A percentile compares a stretch with the other conserved stretches of the same genome.
Conservation (phyloP, 2,329 filamentous ascomycete genomes). For the Sarocladium kiliense region DNA sequence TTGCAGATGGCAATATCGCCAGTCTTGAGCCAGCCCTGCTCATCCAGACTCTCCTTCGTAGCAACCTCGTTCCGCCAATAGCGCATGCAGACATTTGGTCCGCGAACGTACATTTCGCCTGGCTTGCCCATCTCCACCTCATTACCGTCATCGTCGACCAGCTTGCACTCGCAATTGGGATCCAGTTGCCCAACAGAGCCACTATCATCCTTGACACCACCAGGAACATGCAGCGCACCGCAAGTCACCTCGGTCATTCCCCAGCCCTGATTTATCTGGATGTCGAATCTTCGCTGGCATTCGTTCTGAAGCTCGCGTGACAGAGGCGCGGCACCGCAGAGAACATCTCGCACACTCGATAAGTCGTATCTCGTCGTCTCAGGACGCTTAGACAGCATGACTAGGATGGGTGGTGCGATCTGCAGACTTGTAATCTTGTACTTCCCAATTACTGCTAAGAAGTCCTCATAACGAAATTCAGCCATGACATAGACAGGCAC, state of each 20-base stretch:
- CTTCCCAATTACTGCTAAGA: conserved; percentile 43
- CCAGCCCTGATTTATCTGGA: conserved; percentile 47
- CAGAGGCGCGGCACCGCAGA: conserved; percentile 50
- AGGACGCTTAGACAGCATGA: conserved; percentile 55
- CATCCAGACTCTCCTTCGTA: conserved; percentile 43
- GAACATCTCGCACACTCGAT: conserved; percentile 38
- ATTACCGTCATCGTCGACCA: conserved; percentile 47
- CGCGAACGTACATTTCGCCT: conserved; percentile 49
- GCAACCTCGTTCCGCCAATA: conserved; percentile 54
- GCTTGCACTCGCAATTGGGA: conserved; percentile 48
- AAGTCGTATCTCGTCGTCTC: conserved; percentile 48
- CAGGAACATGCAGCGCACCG: conserved; percentile 36
- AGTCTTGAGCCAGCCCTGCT: conserved; percentile 53
- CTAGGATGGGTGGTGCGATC: conserved; percentile 53
- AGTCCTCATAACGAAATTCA: conserved; percentile 48
- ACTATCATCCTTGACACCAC: conserved; percentile 27
- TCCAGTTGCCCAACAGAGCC: conserved; percentile 47
- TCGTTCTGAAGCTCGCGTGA: conserved; percentile 36
- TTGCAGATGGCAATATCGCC: conserved; percentile 51
- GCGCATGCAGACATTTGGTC: conserved; percentile 52
- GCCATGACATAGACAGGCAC: conserved; percentile 52
- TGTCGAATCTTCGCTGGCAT: conserved; percentile 35
- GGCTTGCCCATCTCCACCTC: conserved; percentile 42
- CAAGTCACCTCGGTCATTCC: conserved; percentile 55
- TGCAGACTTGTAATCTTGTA: conserved; percentile 49